Conservation (phyloP, 148 eudicot genomes). For the Rhododendron simsii region DNA sequence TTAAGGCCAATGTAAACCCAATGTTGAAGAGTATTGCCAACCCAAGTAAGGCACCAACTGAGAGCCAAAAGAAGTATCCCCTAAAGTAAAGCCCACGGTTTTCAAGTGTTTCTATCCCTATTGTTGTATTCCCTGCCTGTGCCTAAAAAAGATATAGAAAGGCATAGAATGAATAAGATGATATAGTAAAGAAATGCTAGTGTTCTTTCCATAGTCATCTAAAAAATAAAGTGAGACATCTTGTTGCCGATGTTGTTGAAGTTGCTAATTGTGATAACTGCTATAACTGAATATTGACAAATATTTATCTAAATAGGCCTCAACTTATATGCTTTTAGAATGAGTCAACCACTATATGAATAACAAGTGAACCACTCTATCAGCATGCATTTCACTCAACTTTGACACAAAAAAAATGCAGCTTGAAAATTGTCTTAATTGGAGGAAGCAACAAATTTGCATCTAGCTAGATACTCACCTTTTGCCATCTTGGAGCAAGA, state of each 20-base stretch:
- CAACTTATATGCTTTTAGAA: neutral
- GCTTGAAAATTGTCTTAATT: neutral
- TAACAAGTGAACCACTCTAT: neutral
- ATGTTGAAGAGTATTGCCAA: slow-evolving; percentile 40
- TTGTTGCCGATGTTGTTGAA: neutral
- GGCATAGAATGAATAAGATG: too few relatives aligned
- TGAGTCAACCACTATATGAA: neutral
- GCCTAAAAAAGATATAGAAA: slow-evolving; percentile 24
- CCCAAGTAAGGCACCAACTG: slow-evolving; percentile 58
- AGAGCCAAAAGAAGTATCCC: slow-evolving; percentile 52
- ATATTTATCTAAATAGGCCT: neutral
- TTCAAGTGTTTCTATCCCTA: slow-evolving; percentile 54
- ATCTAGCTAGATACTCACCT: slow-evolving; percentile 28
- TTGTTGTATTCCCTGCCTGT: slow-evolving; percentile 42
- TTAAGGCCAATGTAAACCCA: slow-evolving; percentile 59
- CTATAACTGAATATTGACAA: neutral
- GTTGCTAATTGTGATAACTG: neutral
- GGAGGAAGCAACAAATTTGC: neutral
- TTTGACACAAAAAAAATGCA: neutral
- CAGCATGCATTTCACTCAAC: neutral
- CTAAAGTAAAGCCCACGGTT: slow-evolving; percentile 50
- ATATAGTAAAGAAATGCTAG: neutral
- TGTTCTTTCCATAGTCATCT: neutral
- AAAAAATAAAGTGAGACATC: neutral
- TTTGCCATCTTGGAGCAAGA: slow-evolving; percentile 77